Conservation (phyloP, 2,329 filamentous ascomycete genomes). For the Thelonectria rubi region DNA sequence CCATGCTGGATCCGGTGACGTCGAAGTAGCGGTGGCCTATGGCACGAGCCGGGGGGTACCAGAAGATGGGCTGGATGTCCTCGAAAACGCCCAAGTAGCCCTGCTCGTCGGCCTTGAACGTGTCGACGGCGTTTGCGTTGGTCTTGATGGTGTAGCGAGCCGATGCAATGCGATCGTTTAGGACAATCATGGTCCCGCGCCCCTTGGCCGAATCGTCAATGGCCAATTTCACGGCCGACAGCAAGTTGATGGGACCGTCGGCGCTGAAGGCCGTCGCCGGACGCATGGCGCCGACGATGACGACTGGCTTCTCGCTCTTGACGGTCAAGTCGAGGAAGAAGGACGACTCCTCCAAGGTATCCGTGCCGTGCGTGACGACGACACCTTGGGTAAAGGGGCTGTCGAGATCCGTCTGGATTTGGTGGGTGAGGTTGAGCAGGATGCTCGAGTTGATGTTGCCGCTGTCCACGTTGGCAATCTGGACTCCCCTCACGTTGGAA, state of each 20-base stretch:
- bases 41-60: slow-evolving; percentile 60
- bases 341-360: slow-evolving; percentile 69
- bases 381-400: slow-evolving; percentile 48
- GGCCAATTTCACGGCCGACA: slow-evolving; percentile 65
- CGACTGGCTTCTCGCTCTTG: slow-evolving; percentile 65
- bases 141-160: slow-evolving; percentile 68
- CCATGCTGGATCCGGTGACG: slow-evolving; percentile 40
- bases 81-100: slow-evolving; percentile 67
- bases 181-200: slow-evolving; percentile 65
- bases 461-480: slow-evolving; percentile 61
- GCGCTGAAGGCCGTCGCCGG: slow-evolving; percentile 68
- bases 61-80: slow-evolving; percentile 66
- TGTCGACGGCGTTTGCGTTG: slow-evolving; percentile 68
- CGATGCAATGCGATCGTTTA: slow-evolving; percentile 67
- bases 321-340: slow-evolving; percentile 69
- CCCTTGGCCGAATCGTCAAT: slow-evolving; percentile 53
- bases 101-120: slow-evolving; percentile 65
- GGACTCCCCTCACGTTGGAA: slow-evolving; percentile 62
- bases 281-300: slow-evolving; percentile 69
- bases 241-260: slow-evolving; percentile 69
- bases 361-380: slow-evolving; percentile 71
- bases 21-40: slow-evolving; percentile 55
- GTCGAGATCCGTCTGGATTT: slow-evolving; percentile 57
- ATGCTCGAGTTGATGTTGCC: slow-evolving; percentile 59
- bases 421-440: slow-evolving; percentile 57